Percentiles rank a stretch among this genome's conserved stretches.
phyloP scores from a whole-genome alignment of 1,139 yeast species.

The Hanseniaspora sp. region DNA sequence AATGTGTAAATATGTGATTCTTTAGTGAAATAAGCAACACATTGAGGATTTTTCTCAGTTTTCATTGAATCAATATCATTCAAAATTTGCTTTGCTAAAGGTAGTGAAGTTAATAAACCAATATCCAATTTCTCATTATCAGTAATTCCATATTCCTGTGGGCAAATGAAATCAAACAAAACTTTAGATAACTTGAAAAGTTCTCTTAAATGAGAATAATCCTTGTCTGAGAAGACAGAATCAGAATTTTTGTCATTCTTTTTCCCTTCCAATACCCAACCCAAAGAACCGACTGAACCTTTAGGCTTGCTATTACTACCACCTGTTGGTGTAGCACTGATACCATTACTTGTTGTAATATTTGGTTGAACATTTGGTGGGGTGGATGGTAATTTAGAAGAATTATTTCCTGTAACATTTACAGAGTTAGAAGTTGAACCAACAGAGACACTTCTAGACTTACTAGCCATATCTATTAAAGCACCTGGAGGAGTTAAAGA shows the following conservation, averaged over 20 bases:
- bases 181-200: conserved; percentile 84
- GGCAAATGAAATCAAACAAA: conserved; percentile 91
- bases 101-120: conserved; percentile 86
- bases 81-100: conserved; percentile 79
- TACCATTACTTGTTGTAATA: conserved; percentile 20
- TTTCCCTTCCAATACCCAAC: conserved; percentile 53
- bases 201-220: conserved; percentile 72
- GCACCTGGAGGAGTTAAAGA: conserved; percentile 1
- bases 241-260: conserved; percentile 28
- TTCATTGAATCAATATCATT: conserved; percentile 72
- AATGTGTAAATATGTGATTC: conserved; percentile 94
- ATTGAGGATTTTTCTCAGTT: conserved; percentile 65
- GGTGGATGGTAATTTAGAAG: not conserved
- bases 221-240: conserved; percentile 72
- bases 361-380: not conserved
- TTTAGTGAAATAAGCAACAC: conserved; percentile 85
- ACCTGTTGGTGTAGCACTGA: not conserved
- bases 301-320: conserved; percentile 19
- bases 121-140: conserved; percentile 92
- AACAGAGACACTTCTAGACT: conserved; percentile 15
- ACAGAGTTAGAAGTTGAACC: not conserved
- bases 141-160: conserved; percentile 96
- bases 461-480: not conserved
- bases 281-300: conserved; percentile 54
- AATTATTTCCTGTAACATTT: not conserved